Percentiles rank a stretch among this genome's conserved stretches.
These are phyloP conservation scores for Rhizopogon vinicolor DNA, from an alignment of 768 basidiomycete species.

Conservation along the genomic window DNA sequence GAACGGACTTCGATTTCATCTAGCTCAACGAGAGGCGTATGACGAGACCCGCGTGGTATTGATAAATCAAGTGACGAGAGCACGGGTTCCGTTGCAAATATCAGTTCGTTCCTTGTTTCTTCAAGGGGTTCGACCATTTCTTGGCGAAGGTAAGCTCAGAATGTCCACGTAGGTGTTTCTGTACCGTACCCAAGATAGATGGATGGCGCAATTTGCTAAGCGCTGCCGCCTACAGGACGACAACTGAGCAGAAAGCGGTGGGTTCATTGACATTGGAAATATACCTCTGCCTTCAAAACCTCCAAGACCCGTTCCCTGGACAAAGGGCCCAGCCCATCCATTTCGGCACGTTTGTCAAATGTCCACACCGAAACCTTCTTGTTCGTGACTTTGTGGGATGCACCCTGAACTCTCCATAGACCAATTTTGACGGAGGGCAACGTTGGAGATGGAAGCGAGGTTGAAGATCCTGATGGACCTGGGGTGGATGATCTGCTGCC, in stretches of 20 bases:
- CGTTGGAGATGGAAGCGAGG: conserved; percentile 34
- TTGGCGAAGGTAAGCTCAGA: conserved; percentile 24
- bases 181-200: conserved; percentile 71
- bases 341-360: conserved; percentile 80
- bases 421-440: conserved; percentile 68
- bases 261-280: conserved; percentile 7
- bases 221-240: conserved; percentile 63
- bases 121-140: conserved; percentile 98
- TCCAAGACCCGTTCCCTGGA: conserved; percentile 77
- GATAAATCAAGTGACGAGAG: conserved; percentile 77
- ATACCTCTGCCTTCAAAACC: conserved; percentile 86
- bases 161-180: conserved; percentile 1
- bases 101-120: conserved; percentile 83
- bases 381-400: conserved; percentile 81
- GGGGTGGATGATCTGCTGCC: conserved; percentile 35
- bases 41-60: conserved; percentile 58
- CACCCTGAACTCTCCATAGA: conserved; percentile 85
- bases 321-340: conserved; percentile 60
- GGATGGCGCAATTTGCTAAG: conserved; percentile 87
- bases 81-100: conserved; percentile 91
- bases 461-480: conserved; percentile 26
- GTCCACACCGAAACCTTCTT: conserved; percentile 93
- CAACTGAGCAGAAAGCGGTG: neutral
- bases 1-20: conserved; percentile 89
- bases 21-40: conserved; percentile 65